Evolutionary conservation across 495 filamentous ascomycete species (phyloP), one percentile per base, ranked within the genome.

Genomic region (Lichina pygmaea): DNA sequence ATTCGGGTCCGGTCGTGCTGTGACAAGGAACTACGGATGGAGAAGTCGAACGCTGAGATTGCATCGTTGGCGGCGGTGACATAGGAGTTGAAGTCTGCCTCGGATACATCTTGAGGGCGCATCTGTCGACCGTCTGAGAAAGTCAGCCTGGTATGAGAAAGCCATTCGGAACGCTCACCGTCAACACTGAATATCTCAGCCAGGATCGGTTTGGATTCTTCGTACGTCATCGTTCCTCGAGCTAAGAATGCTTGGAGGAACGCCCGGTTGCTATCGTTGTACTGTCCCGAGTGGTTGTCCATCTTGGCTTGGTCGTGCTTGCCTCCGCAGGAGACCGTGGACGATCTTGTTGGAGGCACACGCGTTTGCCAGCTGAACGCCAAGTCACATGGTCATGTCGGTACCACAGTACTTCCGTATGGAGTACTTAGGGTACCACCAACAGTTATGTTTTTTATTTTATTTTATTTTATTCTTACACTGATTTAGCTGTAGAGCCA

Each of bases 161-260:
- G 31, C 24, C 31, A 31, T 41, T 11, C 15, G 2, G 13, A 30
- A 15, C 39, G 34, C 44, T 54, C 55, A 67, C 65, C 61, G 41
- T 72, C 57, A 30, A 64, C 70, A 6, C 66, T 71, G 48, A 79
- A 62, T 45, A 97, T 89, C 12, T 71, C 71, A 2, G 84, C 81
- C 2, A 95, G 63, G 9, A 93, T 57, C 0, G 72, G 71, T 48
- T 76, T 70, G 6, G 75, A 73, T 47, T 91, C 75, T 33, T 67
- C 59, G 50, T 81, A 75, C 6, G 79, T 93, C 57, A 93, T 62
- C 17, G 71, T 70, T 7, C 77, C 75, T 13, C 75, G 73, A 3
- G 78, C 73, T 56, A 94, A 71, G 54, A 97, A 79, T 49, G 78
- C 81, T 63, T 97, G 89, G 0, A 94, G 62, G 54, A 97, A 93